Conservation (phyloP, 2,329 filamentous ascomycete species). For the Graphilbum fragrans region DNA sequence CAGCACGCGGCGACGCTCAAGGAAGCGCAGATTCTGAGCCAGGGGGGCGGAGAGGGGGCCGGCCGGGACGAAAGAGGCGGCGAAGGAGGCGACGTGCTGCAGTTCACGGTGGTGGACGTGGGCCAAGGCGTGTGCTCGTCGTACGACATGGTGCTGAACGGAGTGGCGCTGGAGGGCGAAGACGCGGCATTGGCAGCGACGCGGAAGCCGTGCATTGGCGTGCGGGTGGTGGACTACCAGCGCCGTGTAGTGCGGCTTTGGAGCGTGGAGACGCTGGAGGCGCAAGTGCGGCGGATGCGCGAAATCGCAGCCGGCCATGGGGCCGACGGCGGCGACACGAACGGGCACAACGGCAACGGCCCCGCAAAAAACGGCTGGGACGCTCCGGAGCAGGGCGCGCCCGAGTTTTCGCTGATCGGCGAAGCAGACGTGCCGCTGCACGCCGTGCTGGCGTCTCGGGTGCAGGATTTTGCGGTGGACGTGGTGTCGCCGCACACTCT, state of each 20-base stretch:
- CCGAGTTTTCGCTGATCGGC: constrained; percentile 82
- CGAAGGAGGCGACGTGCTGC: constrained; percentile 57
- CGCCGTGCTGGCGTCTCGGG: constrained; percentile 86
- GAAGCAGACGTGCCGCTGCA: constrained; percentile 86
- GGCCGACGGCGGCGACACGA: not conserved
- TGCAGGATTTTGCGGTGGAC: constrained; percentile 88
- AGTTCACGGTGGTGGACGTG: constrained; percentile 82
- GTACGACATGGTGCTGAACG: constrained; percentile 92
- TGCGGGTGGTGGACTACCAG: constrained; percentile 85
- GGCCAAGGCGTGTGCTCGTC: constrained; percentile 85
- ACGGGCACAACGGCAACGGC: not conserved
- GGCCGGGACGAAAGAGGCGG: too few relatives aligned
- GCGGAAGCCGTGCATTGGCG: constrained; percentile 78
- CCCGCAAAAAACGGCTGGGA: constrained; percentile 54
- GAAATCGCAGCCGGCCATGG: constrained; percentile 22
- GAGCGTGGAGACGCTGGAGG: constrained; percentile 86
- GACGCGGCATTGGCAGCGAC: constrained; percentile 71
- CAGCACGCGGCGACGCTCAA: constrained; percentile 82
- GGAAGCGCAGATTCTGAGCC: constrained; percentile 96
- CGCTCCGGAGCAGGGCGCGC: constrained; percentile 76
- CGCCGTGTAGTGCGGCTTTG: constrained; percentile 79
- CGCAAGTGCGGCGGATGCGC: constrained; percentile 88
- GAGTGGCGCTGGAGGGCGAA: constrained; percentile 72
- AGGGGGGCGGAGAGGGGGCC: constrained; percentile 63
- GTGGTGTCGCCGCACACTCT: constrained; percentile 87